phyloP scores from a whole-genome alignment of 495 filamentous ascomycete species.

The Baudoinia panamericana region DNA sequence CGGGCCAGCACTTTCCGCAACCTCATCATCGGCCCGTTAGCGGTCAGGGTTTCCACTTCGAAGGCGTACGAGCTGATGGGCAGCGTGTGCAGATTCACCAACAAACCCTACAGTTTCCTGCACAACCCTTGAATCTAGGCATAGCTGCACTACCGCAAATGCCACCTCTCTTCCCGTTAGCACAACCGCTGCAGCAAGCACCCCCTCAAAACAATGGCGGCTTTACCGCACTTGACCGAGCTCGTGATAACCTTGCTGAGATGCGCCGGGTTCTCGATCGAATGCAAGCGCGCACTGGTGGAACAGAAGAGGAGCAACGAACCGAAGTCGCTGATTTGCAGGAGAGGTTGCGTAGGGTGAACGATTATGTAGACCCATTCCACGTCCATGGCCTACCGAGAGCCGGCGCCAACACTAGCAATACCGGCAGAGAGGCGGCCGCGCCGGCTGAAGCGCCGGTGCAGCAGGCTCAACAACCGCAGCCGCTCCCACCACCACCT shows the following conservation, averaged over 20 bases:
- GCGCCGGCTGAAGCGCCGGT: background rate
- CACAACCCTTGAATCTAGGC: background rate
- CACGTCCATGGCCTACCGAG: background rate
- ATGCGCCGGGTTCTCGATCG: slow-evolving; percentile 18
- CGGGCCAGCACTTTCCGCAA: background rate
- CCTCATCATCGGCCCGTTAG: slow-evolving; percentile 4
- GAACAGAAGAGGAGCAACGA: slow-evolving; percentile 3
- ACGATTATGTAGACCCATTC: slow-evolving; percentile 18
- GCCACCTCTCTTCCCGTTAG: background rate
- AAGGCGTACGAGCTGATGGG: slow-evolving; percentile 10
- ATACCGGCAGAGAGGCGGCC: background rate
- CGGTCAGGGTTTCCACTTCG: slow-evolving; percentile 17
- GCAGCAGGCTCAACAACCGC: background rate
- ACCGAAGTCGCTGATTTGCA: slow-evolving; percentile 4
- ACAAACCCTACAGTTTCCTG: slow-evolving; percentile 1
- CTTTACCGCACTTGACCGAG: slow-evolving; percentile 17
- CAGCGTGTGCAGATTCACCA: slow-evolving; percentile 8
- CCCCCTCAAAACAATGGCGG: too few relatives aligned
- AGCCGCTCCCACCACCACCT: background rate
- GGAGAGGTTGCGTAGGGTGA: slow-evolving; percentile 7
- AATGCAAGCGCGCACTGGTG: slow-evolving; percentile 1
- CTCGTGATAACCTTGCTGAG: slow-evolving; percentile 17
- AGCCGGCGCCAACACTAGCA: background rate
- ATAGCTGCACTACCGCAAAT: slow-evolving; percentile 2
- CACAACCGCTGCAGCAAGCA: background rate